Evolutionary conservation across 2,329 filamentous ascomycete genomes (phyloP).

Genomic region (Diaporthe vexans): DNA sequence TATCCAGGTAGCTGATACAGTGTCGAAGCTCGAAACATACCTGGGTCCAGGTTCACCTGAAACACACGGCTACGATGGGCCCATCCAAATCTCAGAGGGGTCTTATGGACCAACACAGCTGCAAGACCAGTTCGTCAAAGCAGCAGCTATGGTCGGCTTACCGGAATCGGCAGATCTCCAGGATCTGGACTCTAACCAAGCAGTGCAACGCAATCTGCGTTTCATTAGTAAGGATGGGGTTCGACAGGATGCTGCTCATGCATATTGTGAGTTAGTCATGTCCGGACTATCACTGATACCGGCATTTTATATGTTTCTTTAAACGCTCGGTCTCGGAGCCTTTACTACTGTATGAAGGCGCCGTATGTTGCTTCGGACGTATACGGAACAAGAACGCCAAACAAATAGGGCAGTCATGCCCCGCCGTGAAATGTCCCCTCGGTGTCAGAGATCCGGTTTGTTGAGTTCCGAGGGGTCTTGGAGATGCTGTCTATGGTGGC

Average conservation of each 20-base stretch:
- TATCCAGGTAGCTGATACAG: not conserved
- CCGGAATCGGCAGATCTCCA: constrained; percentile 63
- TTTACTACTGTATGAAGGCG: too few relatives aligned
- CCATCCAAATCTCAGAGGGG: constrained; percentile 68
- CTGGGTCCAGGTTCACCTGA: constrained; percentile 59
- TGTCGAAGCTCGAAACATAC: constrained; percentile 66
- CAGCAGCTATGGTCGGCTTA: constrained; percentile 59
- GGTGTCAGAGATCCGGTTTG: not conserved
- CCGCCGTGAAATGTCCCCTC: too few relatives aligned
- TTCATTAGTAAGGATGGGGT: constrained; percentile 55
- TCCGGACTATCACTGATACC: too few relatives aligned
- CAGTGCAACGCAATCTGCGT: constrained; percentile 44
- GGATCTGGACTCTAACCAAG: constrained; percentile 55
- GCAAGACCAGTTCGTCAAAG: constrained; percentile 60
- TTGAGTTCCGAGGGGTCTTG: not conserved
- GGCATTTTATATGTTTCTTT: too few relatives aligned
- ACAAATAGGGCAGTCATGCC: too few relatives aligned
- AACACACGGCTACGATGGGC: constrained; percentile 67
- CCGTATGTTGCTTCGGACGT: too few relatives aligned
- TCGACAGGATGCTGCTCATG: constrained; percentile 64
- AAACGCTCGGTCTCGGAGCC: too few relatives aligned
- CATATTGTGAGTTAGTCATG: too few relatives aligned
- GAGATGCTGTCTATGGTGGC: too few relatives aligned
- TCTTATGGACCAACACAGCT: constrained; percentile 52
- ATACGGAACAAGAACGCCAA: too few relatives aligned